A percentile compares a stretch with the other conserved stretches of the same genome.
These are phyloP conservation scores for Naumovozyma castellii DNA, from an alignment of 805 yeast species.

Conservation along the genomic window DNA sequence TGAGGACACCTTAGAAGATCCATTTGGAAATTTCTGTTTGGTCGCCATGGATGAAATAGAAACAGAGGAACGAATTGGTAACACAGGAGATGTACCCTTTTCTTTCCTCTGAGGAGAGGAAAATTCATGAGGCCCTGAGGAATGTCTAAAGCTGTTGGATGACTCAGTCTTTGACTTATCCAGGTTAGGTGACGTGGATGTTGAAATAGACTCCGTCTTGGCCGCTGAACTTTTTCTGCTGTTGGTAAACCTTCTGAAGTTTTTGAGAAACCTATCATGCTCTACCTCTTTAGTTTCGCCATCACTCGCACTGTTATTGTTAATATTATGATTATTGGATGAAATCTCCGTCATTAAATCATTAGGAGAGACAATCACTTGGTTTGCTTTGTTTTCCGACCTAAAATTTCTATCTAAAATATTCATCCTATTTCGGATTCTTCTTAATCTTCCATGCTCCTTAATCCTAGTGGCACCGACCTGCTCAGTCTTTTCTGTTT, in stretches of 20 bases:
- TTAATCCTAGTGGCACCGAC: neutral
- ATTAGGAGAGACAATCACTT: neutral
- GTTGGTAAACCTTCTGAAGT: neutral
- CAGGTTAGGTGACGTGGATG: no score
- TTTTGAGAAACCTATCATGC: neutral
- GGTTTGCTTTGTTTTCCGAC: neutral
- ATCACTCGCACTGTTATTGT: no score
- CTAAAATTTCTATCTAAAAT: constrained; percentile 16
- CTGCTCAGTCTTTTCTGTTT: no score
- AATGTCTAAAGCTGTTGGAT: no score
- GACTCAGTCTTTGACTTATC: no score
- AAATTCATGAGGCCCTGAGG: no score
- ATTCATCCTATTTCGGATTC: constrained; percentile 16
- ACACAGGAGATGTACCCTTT: neutral
- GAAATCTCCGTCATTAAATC: no score
- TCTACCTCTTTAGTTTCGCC: neutral
- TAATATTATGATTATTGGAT: no score
- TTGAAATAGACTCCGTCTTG: no score
- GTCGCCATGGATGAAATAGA: neutral
- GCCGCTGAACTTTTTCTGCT: no score
- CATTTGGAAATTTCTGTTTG: neutral
- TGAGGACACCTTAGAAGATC: neutral
- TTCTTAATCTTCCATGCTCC: constrained; percentile 14
- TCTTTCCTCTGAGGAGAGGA: neutral
- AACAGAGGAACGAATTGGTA: neutral